Evolutionary conservation across 768 basidiomycete genomes (phyloP).

Genomic region (Termitomyces sp.): DNA sequence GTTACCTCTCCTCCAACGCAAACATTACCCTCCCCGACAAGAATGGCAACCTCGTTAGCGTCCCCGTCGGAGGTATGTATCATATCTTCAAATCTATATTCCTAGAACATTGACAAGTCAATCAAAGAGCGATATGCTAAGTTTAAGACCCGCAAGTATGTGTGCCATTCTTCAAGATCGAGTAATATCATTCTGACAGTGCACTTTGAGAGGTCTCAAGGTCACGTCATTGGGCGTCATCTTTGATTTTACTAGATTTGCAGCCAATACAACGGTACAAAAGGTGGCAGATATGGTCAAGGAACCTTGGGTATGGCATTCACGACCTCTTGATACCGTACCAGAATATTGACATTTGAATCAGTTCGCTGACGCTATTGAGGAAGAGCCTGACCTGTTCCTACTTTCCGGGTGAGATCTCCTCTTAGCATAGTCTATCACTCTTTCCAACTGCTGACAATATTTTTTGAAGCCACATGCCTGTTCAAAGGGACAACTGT

Average conservation of each 20-base stretch:
- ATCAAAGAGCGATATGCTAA: conserved; percentile 56
- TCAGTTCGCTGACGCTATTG: conserved; percentile 78
- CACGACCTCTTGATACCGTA: too few relatives aligned
- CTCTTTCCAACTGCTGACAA: not conserved
- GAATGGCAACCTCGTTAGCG: conserved; percentile 25
- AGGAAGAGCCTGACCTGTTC: conserved; percentile 82
- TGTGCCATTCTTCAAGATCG: not conserved
- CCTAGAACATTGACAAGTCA: not conserved
- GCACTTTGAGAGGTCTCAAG: conserved; percentile 45
- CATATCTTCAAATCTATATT: not conserved
- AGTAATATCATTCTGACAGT: not conserved
- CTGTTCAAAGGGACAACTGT: conserved; percentile 69
- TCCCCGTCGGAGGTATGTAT: conserved; percentile 34
- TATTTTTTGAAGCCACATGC: conserved; percentile 71
- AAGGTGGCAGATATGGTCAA: conserved; percentile 71
- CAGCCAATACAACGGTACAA: conserved; percentile 72
- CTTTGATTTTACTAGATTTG: conserved; percentile 73
- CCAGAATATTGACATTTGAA: not conserved
- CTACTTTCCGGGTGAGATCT: conserved; percentile 56
- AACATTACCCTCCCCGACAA: conserved; percentile 69
- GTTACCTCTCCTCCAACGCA: conserved; percentile 80
- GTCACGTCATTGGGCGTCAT: conserved; percentile 82
- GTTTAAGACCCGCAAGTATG: conserved; percentile 72
- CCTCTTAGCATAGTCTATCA: not conserved
- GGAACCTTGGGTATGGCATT: conserved; percentile 61